phyloP scores from a whole-genome alignment of 2,329 filamentous ascomycete species.

The Esteya vermicola region DNA sequence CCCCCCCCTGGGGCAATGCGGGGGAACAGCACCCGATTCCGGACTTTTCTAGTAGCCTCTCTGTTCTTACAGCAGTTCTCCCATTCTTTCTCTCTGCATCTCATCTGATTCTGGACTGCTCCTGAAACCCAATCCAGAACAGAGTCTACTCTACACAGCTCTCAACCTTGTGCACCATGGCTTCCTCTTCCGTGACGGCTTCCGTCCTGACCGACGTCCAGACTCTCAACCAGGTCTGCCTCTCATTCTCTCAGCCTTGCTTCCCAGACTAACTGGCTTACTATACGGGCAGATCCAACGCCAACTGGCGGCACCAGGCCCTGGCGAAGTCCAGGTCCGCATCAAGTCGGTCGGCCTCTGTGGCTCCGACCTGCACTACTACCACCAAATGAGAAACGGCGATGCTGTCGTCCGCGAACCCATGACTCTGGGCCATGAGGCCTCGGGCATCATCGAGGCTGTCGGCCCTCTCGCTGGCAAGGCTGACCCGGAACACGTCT shows the following conservation, averaged over 20 bases:
- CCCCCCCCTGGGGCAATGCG: no score
- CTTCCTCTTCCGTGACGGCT: conserved; percentile 2
- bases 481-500: conserved; percentile 13
- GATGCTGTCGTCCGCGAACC: conserved; percentile 40
- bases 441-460: conserved; percentile 44
- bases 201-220: conserved; percentile 3
- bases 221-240: conserved; percentile 1
- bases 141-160: no score
- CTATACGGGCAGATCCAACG: conserved; percentile 2
- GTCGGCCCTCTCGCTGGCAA: conserved; percentile 41
- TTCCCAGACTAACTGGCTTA: background rate
- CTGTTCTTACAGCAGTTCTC: no score
- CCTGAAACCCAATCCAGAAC: no score
- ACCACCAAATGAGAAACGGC: conserved; percentile 27
- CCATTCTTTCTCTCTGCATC: background rate
- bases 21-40: no score
- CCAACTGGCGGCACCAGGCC: conserved; percentile 30
- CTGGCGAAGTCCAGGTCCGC: conserved; percentile 43
- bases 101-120: background rate
- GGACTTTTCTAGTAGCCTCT: no score
- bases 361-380: conserved; percentile 44
- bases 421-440: conserved; percentile 46
- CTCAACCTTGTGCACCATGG: no score
- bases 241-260: background rate
- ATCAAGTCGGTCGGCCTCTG: conserved; percentile 49